Evolutionary conservation across 768 basidiomycete genomes (phyloP).

Genomic region (Ramaria sp.): DNA sequence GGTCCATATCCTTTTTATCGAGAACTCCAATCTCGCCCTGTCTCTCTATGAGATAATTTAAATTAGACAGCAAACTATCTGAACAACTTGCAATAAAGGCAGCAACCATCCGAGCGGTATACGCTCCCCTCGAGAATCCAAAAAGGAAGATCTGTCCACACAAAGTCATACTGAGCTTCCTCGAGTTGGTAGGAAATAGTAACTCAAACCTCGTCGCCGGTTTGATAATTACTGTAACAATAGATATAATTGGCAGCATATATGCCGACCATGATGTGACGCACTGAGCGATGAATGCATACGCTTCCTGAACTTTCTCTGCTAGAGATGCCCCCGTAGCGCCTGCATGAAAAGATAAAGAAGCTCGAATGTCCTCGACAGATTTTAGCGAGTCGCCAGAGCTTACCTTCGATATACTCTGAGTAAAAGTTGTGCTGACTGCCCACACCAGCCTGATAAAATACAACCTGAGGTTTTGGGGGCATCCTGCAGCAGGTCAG

Average conservation of each 20-base stretch:
- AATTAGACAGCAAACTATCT: background rate
- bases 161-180: background rate
- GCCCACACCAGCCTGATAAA: slow-evolving; percentile 53
- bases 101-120: slow-evolving; percentile 66
- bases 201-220: slow-evolving; percentile 53
- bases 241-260: background rate
- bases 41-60: background rate
- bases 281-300: slow-evolving; percentile 73
- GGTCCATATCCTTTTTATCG: slow-evolving; percentile 60
- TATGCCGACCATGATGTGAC: slow-evolving; percentile 17
- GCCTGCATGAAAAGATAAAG: slow-evolving; percentile 28
- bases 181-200: background rate
- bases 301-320: slow-evolving; percentile 68
- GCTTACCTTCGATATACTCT: slow-evolving; percentile 46
- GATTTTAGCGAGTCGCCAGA: background rate
- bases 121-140: slow-evolving; percentile 70
- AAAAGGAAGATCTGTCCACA: slow-evolving; percentile 55
- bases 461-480: slow-evolving; percentile 50
- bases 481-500: slow-evolving; percentile 17
- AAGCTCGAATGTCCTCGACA: background rate
- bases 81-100: slow-evolving; percentile 41
- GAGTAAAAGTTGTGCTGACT: slow-evolving; percentile 48
- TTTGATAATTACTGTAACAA: slow-evolving; percentile 48
- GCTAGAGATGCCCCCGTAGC: slow-evolving; percentile 51
- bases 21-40: slow-evolving; percentile 62